A percentile compares a stretch with the other conserved stretches of the same genome.
Conservation (phyloP, 768 basidiomycete genomes). For the Suillus ampliporus region DNA sequence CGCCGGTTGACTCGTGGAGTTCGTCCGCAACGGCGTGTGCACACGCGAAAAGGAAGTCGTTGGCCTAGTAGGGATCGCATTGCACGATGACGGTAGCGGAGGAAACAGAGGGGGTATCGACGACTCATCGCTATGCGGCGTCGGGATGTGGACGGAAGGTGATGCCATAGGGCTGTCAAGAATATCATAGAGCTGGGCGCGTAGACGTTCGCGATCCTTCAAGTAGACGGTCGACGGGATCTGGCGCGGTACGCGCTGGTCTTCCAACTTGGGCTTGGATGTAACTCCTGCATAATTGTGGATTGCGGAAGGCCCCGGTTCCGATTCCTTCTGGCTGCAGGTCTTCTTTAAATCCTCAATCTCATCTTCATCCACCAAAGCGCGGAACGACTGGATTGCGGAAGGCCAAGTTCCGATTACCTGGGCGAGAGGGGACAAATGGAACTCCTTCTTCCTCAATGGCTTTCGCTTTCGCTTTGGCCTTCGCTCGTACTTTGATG, state of each 20-base stretch:
- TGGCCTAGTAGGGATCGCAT: no score
- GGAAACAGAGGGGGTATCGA: slow-evolving; percentile 30
- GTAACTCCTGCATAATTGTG: slow-evolving; percentile 24
- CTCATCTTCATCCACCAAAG: slow-evolving; percentile 36
- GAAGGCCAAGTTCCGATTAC: slow-evolving; percentile 31
- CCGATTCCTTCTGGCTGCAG: slow-evolving; percentile 20
- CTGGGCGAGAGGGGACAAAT: slow-evolving; percentile 38
- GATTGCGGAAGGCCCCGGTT: no score
- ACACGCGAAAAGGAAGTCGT: slow-evolving; percentile 22
- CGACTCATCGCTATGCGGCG: slow-evolving; percentile 36
- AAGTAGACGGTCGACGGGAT: slow-evolving; percentile 30
- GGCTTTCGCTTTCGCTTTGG: slow-evolving; percentile 28
- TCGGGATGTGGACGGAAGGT: slow-evolving; percentile 51
- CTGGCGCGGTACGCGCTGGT: slow-evolving; percentile 30
- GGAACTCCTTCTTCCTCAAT: slow-evolving; percentile 36
- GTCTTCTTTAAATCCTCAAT: slow-evolving; percentile 30
- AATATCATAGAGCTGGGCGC: slow-evolving; percentile 51
- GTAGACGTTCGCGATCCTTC: slow-evolving; percentile 34
- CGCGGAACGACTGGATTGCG: slow-evolving; percentile 33
- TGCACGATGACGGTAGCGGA: slow-evolving; percentile 17
- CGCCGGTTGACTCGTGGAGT: not conserved
- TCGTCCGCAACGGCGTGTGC: slow-evolving; percentile 9
- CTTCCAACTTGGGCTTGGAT: slow-evolving; percentile 28
- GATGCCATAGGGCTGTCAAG: slow-evolving; percentile 48
- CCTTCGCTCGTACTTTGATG: slow-evolving; percentile 17